Evolutionary conservation across 495 filamentous ascomycete genomes (phyloP), one percentile per base, ranked within the genome.

Genomic region (Bombardia bombarda): DNA sequence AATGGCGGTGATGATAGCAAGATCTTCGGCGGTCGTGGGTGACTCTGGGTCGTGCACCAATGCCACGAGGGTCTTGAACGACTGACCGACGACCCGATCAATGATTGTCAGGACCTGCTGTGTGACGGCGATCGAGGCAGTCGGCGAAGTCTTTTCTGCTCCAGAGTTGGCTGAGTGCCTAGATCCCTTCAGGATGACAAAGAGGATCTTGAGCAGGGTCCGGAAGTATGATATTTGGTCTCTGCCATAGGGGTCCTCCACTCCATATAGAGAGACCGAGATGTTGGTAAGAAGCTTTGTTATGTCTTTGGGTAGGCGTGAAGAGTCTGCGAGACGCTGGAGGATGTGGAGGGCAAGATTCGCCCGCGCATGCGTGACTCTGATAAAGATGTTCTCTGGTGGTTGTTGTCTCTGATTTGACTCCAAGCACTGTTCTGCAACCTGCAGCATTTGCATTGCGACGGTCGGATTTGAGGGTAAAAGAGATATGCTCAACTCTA

Each of bases 1-100:
- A 49, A 96, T 82, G 6, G 83, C 87, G n/a, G 83, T 95, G 19
- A 99, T 65, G 32, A 96, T 83, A 14, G 83, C 83, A 50, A 97
- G 80, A 55, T 99, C 92, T 60, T 74, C 54, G 42, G 83, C 70
- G 2, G 62, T 63, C n/a, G 75, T 67, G 18, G 58, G 51, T 0
- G 61, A 46, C 8, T 70, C 55, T 17, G 67, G 53, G 14, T 82
- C 72, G 53, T 95, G 89, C 25, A 94, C 72, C 38, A 82, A 73
- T 1, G 79, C 74, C 6, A 83, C 86, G 21, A 95, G 70, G 5
- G 84, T 78, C 36, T 79, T 78, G 63, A 96, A 88, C 8, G 85
- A 87, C 45, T 79, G 80, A 1, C 80, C 82, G n/a, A 97, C 86
- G 16, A 89, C 72, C 5, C 76, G 69, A 42, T 84, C 78, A 1